Conservation (phyloP, 2,329 filamentous ascomycete genomes). For the Xylariaceae sp. region DNA sequence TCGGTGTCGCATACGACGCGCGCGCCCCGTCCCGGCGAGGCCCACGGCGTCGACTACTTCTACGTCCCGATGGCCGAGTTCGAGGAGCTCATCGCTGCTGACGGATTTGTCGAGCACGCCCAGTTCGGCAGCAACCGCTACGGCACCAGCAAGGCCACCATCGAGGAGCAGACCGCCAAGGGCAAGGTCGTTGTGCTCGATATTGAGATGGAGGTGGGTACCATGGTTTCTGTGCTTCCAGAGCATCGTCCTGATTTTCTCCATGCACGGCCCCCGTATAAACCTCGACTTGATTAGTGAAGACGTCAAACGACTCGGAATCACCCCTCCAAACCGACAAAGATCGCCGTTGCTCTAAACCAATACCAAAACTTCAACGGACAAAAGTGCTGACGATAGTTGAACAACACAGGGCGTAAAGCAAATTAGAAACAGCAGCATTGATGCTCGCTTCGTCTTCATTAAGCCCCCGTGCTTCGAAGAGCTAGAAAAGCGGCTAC, state of each 20-base stretch:
- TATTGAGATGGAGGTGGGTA: conserved; percentile 85
- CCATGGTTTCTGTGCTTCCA: background rate
- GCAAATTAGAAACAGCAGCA: conserved; percentile 71
- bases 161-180: conserved; percentile 66
- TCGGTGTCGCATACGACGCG: conserved; percentile 76
- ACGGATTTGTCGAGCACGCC: conserved; percentile 79
- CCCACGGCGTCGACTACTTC: conserved; percentile 75
- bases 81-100: conserved; percentile 57
- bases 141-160: conserved; percentile 75
- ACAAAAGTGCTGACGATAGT: background rate
- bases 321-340: background rate
- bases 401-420: conserved; percentile 62
- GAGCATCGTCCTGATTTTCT: background rate
- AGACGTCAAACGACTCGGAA: background rate
- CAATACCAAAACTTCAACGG: background rate
- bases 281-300: background rate
- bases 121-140: conserved; percentile 82
- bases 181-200: conserved; percentile 77
- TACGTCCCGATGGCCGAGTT: conserved; percentile 66
- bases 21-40: conserved; percentile 66
- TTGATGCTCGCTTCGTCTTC: conserved; percentile 74
- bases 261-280: background rate
- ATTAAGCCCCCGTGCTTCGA: conserved; percentile 73
- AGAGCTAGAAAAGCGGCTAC: conserved; percentile 66
- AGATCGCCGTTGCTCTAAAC: background rate